Percentiles rank a stretch among this genome's conserved stretches.
Evolutionary conservation across 116 monocot species (phyloP).

Genomic region (Zostera marina): DNA sequence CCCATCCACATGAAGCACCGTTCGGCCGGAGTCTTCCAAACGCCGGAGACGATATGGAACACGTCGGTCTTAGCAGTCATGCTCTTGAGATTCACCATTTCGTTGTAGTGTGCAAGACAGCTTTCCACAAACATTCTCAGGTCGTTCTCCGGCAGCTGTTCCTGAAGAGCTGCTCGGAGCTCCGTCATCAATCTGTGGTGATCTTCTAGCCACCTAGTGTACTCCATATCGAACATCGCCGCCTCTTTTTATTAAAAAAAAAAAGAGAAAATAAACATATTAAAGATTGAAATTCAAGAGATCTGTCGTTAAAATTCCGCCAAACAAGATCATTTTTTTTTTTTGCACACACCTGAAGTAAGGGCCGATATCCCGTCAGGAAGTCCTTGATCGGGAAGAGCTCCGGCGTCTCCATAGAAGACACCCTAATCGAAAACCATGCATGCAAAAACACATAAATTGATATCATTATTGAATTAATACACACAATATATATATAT

Average conservation of each 20-base stretch:
- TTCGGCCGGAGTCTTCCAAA: conserved; percentile 73
- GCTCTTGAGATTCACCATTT: conserved; percentile 56
- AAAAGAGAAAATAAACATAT: background rate
- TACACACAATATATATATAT: too few species aligned
- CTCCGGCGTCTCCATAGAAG: conserved; percentile 27
- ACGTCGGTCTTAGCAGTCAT: conserved; percentile 69
- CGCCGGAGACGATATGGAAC: conserved; percentile 87
- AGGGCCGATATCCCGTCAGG: conserved; percentile 23
- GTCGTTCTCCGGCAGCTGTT: conserved; percentile 66
- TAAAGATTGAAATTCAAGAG: too few species aligned
- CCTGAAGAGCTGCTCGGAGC: conserved; percentile 49
- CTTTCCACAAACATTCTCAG: conserved; percentile 72
- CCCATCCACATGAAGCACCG: conserved; percentile 93
- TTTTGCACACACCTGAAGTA: too few species aligned
- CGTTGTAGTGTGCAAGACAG: conserved; percentile 52
- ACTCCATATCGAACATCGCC: conserved; percentile 81
- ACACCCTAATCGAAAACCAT: conserved; percentile 26
- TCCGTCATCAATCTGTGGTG: conserved; percentile 51
- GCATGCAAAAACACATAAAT: background rate
- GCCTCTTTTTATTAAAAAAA: conserved; percentile 28
- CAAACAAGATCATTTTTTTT: too few species aligned
- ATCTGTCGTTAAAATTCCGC: too few species aligned
- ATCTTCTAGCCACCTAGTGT: conserved; percentile 75
- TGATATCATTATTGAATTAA: too few species aligned
- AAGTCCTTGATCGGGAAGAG: conserved; percentile 46